These are phyloP conservation scores for Solanum chaucha DNA, from an alignment of 257 asterid genomes.

Conservation along the genomic window DNA sequence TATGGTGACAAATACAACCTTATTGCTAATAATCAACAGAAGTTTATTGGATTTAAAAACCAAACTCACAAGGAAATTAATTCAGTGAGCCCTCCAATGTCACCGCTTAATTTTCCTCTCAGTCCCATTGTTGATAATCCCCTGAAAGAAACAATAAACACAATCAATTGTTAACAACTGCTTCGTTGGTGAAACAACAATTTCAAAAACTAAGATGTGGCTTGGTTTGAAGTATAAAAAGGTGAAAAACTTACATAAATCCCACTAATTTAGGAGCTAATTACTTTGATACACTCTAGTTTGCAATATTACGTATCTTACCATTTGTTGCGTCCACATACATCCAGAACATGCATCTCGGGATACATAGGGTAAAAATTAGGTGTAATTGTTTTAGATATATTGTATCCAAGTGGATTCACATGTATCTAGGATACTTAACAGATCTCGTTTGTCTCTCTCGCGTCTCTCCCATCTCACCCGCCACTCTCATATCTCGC, in stretches of 20 bases:
- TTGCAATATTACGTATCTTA: neutral
- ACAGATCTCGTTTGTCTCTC: neutral
- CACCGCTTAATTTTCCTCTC: slow-evolving; percentile 65
- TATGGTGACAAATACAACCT: neutral
- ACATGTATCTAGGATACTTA: too few species aligned
- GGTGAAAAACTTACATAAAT: too few species aligned
- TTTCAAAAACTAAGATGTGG: neutral
- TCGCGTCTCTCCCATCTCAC: neutral
- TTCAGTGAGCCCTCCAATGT: slow-evolving; percentile 75
- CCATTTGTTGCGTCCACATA: neutral
- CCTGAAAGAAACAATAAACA: slow-evolving; percentile 24
- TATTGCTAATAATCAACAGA: neutral
- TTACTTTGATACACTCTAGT: neutral
- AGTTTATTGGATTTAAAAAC: neutral
- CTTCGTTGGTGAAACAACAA: neutral
- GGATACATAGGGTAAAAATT: too few species aligned
- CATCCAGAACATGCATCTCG: too few species aligned
- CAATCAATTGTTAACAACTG: neutral
- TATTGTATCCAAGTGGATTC: neutral
- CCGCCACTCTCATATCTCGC: neutral
- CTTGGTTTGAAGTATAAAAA: neutral
- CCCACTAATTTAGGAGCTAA: neutral
- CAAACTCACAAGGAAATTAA: slow-evolving; percentile 65
- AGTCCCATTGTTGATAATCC: slow-evolving; percentile 85
- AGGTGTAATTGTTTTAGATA: neutral